phyloP scores from a whole-genome alignment of 2,329 filamentous ascomycete species.

The Penicillium verrucosum region DNA sequence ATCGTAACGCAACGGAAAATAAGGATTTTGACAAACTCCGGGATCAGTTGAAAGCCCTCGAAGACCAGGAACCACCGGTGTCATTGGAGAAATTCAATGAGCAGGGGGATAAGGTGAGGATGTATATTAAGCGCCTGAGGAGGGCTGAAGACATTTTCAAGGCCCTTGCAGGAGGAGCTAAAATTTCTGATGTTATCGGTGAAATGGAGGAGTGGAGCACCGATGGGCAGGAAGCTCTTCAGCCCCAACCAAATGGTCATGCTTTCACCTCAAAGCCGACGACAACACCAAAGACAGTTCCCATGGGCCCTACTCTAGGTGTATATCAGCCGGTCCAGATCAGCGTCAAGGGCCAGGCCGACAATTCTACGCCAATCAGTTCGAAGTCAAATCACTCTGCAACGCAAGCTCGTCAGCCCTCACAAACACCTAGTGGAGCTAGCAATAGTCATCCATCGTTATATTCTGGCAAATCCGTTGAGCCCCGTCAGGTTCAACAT shows the following conservation, averaged over 20 bases:
- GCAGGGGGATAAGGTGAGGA: not conserved
- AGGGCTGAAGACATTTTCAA: not conserved
- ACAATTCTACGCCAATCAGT: not conserved
- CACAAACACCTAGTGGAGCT: not conserved
- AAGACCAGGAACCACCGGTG: not conserved
- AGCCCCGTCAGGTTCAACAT: not conserved
- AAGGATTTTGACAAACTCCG: not conserved
- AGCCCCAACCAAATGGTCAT: not conserved
- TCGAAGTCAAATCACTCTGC: not conserved
- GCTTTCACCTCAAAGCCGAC: not conserved
- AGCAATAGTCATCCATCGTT: not conserved
- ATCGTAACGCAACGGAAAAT: no score
- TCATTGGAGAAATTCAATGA: not conserved
- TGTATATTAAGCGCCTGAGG: constrained; percentile 1
- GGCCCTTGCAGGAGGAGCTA: not conserved
- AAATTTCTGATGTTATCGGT: not conserved
- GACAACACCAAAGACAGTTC: not conserved
- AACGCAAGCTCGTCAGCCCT: not conserved
- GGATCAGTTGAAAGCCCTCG: not conserved
- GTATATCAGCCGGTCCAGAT: not conserved
- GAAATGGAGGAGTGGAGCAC: not conserved
- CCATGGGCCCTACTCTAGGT: not conserved
- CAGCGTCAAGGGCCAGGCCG: not conserved
- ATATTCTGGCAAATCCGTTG: not conserved
- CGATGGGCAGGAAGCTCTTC: not conserved